phyloP scores from a whole-genome alignment of 129 eudicot genomes.

The Mikania micrantha region DNA sequence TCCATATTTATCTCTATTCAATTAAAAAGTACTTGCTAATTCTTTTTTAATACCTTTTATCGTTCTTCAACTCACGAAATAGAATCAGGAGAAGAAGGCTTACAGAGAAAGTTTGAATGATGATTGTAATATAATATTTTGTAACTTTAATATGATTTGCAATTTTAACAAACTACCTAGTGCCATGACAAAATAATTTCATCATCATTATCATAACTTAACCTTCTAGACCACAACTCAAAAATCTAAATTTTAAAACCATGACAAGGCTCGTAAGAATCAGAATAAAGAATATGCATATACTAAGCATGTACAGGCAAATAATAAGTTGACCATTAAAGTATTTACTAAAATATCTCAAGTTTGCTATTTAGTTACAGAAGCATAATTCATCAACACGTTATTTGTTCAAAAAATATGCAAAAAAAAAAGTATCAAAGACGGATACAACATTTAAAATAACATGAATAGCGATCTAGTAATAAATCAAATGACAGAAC shows the following conservation, averaged over 20 bases:
- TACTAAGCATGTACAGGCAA: not conserved
- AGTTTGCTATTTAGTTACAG: not conserved
- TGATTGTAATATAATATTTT: not conserved
- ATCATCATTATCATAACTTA: not conserved
- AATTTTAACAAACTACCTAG: not conserved
- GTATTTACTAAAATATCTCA: not conserved
- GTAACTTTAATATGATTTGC: not conserved
- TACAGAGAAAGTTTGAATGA: not conserved
- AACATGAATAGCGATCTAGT: not conserved
- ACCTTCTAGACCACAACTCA: not conserved
- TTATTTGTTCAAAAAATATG: not conserved
- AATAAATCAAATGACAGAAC: not conserved
- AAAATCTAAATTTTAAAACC: not conserved
- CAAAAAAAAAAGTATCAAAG: not conserved
- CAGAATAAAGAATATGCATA: not conserved
- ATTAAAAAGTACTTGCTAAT: too few species aligned
- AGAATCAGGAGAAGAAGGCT: slow-evolving; percentile 4
- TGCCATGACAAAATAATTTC: not conserved
- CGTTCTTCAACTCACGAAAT: too few species aligned
- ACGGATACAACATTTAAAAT: not conserved
- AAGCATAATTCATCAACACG: not conserved
- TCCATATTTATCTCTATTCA: too few species aligned
- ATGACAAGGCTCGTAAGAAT: not conserved
- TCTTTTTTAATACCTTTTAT: too few species aligned
- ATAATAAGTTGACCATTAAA: not conserved